These are phyloP conservation scores for Aspergillus sp. DNA, from an alignment of 2,329 filamentous ascomycete genomes.

Conservation along the genomic window DNA sequence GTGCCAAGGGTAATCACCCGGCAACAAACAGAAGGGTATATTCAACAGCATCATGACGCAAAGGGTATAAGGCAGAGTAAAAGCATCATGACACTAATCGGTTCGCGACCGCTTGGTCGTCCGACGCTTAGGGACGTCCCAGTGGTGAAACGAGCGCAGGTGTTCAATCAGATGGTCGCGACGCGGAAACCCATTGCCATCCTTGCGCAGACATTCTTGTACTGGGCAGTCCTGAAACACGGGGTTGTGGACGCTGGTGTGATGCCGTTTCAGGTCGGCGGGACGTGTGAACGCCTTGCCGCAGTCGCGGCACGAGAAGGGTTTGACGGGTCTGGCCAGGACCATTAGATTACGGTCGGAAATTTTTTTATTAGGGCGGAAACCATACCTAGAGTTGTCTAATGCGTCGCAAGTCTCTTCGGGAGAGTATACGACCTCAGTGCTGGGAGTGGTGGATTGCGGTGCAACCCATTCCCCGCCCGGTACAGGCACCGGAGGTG, in stretches of 20 bases:
- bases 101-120: conserved; percentile 31
- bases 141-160: conserved; percentile 56
- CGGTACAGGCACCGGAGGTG: conserved; percentile 11
- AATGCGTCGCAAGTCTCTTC: conserved; percentile 20
- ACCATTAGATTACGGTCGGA: not conserved
- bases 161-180: conserved; percentile 62
- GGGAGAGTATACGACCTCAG: conserved; percentile 14
- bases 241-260: conserved; percentile 49
- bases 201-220: conserved; percentile 49
- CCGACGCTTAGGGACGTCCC: conserved; percentile 46
- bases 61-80: conserved; percentile 11
- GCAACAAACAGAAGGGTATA: not conserved
- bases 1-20: not conserved
- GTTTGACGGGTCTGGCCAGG: conserved; percentile 30
- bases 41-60: conserved; percentile 1
- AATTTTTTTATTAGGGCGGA: not conserved
- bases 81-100: conserved; percentile 13
- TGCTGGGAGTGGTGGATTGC: conserved; percentile 9
- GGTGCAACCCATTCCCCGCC: conserved; percentile 13
- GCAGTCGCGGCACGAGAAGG: conserved; percentile 37
- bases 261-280: conserved; percentile 54
- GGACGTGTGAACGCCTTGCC: conserved; percentile 47
- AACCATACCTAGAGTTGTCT: conserved; percentile 29
- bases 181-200: conserved; percentile 54
- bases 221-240: conserved; percentile 48